Conservation (phyloP, 805 yeast genomes). For the Teunomyces stri region DNA sequence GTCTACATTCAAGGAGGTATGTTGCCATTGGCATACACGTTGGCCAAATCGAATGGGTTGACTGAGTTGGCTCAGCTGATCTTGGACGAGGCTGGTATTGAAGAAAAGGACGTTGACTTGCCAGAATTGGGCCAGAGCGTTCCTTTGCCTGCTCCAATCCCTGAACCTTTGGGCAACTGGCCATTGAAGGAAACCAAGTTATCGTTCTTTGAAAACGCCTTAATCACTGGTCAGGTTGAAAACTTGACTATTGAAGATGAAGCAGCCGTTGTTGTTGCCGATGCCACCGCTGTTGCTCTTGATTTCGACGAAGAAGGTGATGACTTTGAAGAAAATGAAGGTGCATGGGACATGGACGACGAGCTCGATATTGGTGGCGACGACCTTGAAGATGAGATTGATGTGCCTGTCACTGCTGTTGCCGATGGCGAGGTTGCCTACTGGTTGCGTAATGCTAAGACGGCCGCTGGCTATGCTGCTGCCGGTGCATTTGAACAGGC, state of each 20-base stretch:
- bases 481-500: slow-evolving; percentile 97
- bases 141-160: slow-evolving; percentile 47
- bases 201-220: slow-evolving; percentile 83
- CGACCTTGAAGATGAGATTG: slow-evolving; percentile 13
- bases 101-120: slow-evolving; percentile 58
- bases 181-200: slow-evolving; percentile 71
- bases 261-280: slow-evolving; percentile 1
- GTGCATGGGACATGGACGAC: slow-evolving; percentile 81
- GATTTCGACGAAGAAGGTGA: slow-evolving; percentile 18
- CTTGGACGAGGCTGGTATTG: slow-evolving; percentile 65
- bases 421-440: slow-evolving; percentile 60
- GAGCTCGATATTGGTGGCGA: slow-evolving; percentile 65
- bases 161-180: slow-evolving; percentile 61
- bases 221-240: slow-evolving; percentile 70
- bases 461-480: slow-evolving; percentile 91
- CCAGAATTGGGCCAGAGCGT: slow-evolving; percentile 51
- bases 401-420: slow-evolving; percentile 14
- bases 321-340: slow-evolving; percentile 49
- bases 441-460: slow-evolving; percentile 87
- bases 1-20: slow-evolving; percentile 77
- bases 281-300: slow-evolving; percentile 15
- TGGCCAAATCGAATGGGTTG: slow-evolving; percentile 85
- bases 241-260: slow-evolving; percentile 51
- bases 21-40: slow-evolving; percentile 85
- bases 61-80: slow-evolving; percentile 71